Base-by-base conservation (phyloP, 345 rosid genomes). In the Populus pruinosa region DNA sequence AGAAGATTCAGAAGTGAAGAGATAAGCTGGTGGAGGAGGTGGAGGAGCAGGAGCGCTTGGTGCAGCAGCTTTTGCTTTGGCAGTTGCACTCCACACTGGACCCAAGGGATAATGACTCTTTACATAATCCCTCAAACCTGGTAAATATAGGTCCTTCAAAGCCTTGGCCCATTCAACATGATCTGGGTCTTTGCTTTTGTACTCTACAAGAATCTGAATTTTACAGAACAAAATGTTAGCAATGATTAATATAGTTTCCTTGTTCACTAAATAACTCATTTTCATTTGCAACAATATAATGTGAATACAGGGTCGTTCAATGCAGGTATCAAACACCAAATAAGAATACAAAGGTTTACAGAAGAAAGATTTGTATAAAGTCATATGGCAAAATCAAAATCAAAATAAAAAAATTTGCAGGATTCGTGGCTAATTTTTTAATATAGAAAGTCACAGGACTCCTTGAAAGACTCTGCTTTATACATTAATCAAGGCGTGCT, bases 81-180 rank as follows among this genome's bases (percentile, higher is more conserved):
- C 97, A 43, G 90, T 75, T 69, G 91, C 81, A 86, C 85, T 89
- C 98, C 99, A 96, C 23, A 90, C 92, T 59, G 98, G 99, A 67
- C 99, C 99, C 82, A 96, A 81, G 76, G 99, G 91, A 76, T 90
- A 90, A 79, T 89, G 87, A 80, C 85, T 86, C 88, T 96, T 96
- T 31, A 96, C 97, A 86, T 90, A 96, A 67, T 90, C 95, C 82
- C 91, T 89, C 83, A 96, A 85, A 80, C 98, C 98, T 53, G 95
- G 94, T 74, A 96, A 76, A 82, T 93, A 96, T 17, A 96, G 90
- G 78, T 96, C 98, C 88, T 94, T 94, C 81, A 94, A n/a, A 66
- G 97, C 95, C 85, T 90, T 94, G 75, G 98, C 97, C 99, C 99
- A 96, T 74, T 94, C 97, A 31, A 90, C 92, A 88, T 96, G 99